These are phyloP conservation scores for Salvia hispanica DNA, from an alignment of 257 asterid species.

Conservation along the genomic window DNA sequence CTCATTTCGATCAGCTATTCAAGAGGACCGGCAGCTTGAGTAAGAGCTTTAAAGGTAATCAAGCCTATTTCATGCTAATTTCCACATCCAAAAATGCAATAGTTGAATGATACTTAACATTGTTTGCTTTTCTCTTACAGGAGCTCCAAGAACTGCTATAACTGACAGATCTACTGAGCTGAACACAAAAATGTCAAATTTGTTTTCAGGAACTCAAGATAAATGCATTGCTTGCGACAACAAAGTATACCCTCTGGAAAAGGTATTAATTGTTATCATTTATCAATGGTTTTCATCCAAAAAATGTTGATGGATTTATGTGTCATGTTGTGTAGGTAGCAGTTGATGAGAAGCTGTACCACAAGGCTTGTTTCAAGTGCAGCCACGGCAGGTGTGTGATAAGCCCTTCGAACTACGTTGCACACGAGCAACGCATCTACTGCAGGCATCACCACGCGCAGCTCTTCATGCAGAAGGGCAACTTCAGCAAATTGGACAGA, in stretches of 20 bases:
- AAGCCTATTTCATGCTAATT: not conserved
- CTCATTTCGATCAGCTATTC: slow-evolving; percentile 84
- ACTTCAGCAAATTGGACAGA: slow-evolving; percentile 68
- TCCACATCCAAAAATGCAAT: slow-evolving; percentile 13
- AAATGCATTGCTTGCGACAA: slow-evolving; percentile 78
- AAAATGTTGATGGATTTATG: not conserved
- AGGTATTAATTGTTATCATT: slow-evolving; percentile 48
- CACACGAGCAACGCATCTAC: slow-evolving; percentile 74
- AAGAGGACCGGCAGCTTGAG: slow-evolving; percentile 92
- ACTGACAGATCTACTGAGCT: slow-evolving; percentile 54
- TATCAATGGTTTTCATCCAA: too few relatives aligned
- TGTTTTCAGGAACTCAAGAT: slow-evolving; percentile 84
- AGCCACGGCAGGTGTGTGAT: slow-evolving; percentile 80
- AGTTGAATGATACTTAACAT: too few relatives aligned
- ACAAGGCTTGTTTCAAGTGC: slow-evolving; percentile 77
- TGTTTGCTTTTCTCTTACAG: slow-evolving; percentile 28
- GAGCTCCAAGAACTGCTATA: slow-evolving; percentile 60
- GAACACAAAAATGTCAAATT: slow-evolving; percentile 58
- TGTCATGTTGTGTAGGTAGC: slow-evolving; percentile 49
- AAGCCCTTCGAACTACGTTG: slow-evolving; percentile 81
- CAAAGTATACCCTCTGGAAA: slow-evolving; percentile 81
- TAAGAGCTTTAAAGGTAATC: slow-evolving; percentile 78
- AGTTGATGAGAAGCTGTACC: slow-evolving; percentile 72
- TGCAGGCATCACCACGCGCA: slow-evolving; percentile 87
- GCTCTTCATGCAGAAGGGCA: slow-evolving; percentile 82